Conservation (phyloP, 192 early-diverging fungal species). For the Umbelopsis sp. region DNA sequence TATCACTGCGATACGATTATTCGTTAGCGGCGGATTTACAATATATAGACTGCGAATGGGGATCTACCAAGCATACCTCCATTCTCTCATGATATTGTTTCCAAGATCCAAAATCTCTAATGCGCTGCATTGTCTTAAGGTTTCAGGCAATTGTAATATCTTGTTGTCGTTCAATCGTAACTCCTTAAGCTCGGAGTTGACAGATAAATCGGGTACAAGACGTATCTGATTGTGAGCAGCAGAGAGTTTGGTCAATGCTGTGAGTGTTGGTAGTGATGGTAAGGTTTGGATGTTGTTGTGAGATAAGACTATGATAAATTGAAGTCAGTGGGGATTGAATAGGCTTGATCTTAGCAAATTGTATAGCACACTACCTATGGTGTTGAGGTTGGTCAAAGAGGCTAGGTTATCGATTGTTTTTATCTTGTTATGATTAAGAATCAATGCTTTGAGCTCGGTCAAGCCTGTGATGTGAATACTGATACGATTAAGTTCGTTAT, state of each 20-base stretch:
- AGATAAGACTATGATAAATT: slow-evolving; percentile 58
- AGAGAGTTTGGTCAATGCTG: slow-evolving; percentile 75
- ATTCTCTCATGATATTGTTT: slow-evolving; percentile 64
- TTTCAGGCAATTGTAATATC: slow-evolving; percentile 61
- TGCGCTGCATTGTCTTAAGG: slow-evolving; percentile 50
- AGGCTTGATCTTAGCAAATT: background rate
- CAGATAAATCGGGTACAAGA: slow-evolving; percentile 67
- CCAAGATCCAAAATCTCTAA: slow-evolving; percentile 79
- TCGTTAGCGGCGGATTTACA: background rate
- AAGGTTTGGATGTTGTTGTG: slow-evolving; percentile 71
- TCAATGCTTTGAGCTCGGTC: slow-evolving; percentile 73
- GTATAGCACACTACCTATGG: slow-evolving; percentile 53
- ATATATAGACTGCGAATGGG: background rate
- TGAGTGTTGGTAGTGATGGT: slow-evolving; percentile 56
- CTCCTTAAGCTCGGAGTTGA: slow-evolving; percentile 65
- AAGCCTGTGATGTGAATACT: slow-evolving; percentile 57
- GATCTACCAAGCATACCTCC: slow-evolving; percentile 41
- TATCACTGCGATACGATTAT: slow-evolving; percentile 39
- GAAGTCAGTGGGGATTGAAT: background rate
- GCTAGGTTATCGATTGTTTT: slow-evolving; percentile 65
- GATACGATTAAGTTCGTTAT: slow-evolving; percentile 67
- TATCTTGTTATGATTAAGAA: slow-evolving; percentile 80
- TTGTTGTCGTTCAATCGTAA: slow-evolving; percentile 79
- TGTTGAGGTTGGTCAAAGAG: slow-evolving; percentile 62
- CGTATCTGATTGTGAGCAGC: slow-evolving; percentile 73